Evolutionary conservation across 805 yeast genomes (phyloP).

Genomic region (Candida gorgasii): DNA sequence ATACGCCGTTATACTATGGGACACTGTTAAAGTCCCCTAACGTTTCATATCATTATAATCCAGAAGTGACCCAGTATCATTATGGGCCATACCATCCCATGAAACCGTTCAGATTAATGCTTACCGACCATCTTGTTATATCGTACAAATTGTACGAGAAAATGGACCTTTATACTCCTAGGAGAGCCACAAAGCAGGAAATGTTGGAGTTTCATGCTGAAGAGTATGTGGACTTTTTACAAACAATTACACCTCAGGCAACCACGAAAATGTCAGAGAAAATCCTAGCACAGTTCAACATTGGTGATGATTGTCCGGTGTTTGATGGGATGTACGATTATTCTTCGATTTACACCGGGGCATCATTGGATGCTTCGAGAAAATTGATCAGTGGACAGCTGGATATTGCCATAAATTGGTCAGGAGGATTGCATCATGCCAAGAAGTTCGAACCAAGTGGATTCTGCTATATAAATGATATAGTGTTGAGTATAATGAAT

Average conservation of each 20-base stretch:
- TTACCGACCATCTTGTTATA: conserved; percentile 88
- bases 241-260: conserved; percentile 75
- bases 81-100: conserved; percentile 96
- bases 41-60: conserved; percentile 88
- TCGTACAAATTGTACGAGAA: conserved; percentile 82
- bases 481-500: conserved; percentile 84
- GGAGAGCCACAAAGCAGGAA: conserved; percentile 81
- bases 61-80: conserved; percentile 76
- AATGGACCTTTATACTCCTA: conserved; percentile 87
- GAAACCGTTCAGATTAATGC: conserved; percentile 94
- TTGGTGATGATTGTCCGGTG: conserved; percentile 93
- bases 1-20: conserved; percentile 34
- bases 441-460: conserved; percentile 94
- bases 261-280: conserved; percentile 57
- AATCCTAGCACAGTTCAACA: conserved; percentile 69
- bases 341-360: conserved; percentile 87
- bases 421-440: conserved; percentile 97
- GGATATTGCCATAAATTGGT: conserved; percentile 94
- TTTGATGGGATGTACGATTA: conserved; percentile 95
- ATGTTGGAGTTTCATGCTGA: conserved; percentile 80
- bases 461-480: conserved; percentile 93
- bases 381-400: conserved; percentile 82
- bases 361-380: conserved; percentile 89
- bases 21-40: conserved; percentile 38
- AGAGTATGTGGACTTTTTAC: conserved; percentile 79